A percentile compares a stretch with the other conserved stretches of the same genome.
phyloP scores from a whole-genome alignment of 352 stramenopile genomes.

The Pythium sukuiense region DNA sequence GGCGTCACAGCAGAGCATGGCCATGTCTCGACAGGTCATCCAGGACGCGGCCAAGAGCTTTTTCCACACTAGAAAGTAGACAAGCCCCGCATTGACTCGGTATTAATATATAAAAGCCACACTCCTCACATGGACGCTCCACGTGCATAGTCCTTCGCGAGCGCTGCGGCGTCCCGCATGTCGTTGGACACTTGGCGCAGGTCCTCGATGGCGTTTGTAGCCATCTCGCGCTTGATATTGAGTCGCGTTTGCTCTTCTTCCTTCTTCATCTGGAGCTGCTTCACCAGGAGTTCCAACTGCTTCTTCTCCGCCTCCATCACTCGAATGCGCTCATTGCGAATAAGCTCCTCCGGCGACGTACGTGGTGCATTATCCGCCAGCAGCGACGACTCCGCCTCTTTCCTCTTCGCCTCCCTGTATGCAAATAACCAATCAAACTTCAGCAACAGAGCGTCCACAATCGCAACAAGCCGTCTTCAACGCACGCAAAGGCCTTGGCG shows the following conservation, averaged over 20 bases:
- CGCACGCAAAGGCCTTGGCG: constrained; percentile 27
- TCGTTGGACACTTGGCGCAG: constrained; percentile 39
- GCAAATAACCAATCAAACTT: not conserved
- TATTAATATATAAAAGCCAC: constrained; percentile 2
- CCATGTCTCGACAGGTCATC: constrained; percentile 56
- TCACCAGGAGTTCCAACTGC: constrained; percentile 43
- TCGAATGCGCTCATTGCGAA: constrained; percentile 43
- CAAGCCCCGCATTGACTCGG: not conserved
- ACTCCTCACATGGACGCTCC: not conserved
- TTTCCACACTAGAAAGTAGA: constrained; percentile 38
- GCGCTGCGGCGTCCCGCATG: constrained; percentile 36
- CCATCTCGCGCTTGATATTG: constrained; percentile 44
- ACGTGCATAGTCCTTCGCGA: constrained; percentile 44
- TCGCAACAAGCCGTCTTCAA: not conserved
- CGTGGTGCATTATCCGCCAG: constrained; percentile 7
- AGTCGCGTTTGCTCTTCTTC: constrained; percentile 41
- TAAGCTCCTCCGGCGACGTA: constrained; percentile 36
- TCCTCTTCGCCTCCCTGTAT: constrained; percentile 15
- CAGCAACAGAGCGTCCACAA: not conserved
- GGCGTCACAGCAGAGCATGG: constrained; percentile 70
- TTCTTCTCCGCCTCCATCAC: constrained; percentile 56
- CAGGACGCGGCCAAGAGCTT: constrained; percentile 71
- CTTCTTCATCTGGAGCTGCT: constrained; percentile 39
- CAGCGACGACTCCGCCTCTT: constrained; percentile 17
- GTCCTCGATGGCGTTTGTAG: constrained; percentile 42